Evolutionary conservation across 179 eudicot species (phyloP).

Genomic region (Vitellaria paradoxa): DNA sequence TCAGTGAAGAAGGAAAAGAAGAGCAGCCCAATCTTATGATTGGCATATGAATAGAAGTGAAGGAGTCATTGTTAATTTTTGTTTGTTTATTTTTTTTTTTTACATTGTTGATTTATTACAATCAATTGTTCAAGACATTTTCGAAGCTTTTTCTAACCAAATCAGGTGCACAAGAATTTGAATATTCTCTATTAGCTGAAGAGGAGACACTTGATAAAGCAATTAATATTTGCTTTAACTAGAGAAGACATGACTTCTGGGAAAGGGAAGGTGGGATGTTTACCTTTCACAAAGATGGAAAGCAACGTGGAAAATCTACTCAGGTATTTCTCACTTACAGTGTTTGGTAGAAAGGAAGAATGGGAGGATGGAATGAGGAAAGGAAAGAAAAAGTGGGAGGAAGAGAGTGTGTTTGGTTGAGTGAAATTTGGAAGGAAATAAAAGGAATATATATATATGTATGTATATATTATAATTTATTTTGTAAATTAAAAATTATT

Average conservation of each 20-base stretch:
- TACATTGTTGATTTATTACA: background rate
- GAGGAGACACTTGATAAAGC: conserved; percentile 7
- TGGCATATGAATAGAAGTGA: conserved; percentile 1
- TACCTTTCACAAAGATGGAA: background rate
- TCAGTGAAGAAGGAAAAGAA: conserved; percentile 47
- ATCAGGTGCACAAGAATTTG: conserved; percentile 8
- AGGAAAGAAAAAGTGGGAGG: too few relatives aligned
- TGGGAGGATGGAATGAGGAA: too few relatives aligned
- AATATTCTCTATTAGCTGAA: background rate
- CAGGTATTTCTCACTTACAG: background rate
- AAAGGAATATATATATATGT: too few relatives aligned
- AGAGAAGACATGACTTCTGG: conserved; percentile 1
- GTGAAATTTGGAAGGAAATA: too few relatives aligned
- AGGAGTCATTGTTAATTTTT: background rate
- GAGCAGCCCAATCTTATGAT: conserved; percentile 1
- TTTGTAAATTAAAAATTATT: too few relatives aligned
- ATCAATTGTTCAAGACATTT: background rate
- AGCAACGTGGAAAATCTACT: background rate
- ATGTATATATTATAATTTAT: too few relatives aligned
- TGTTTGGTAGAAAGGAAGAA: too few relatives aligned
- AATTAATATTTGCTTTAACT: background rate
- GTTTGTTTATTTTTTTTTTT: background rate
- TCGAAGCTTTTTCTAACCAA: conserved; percentile 8
- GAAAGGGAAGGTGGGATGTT: background rate
- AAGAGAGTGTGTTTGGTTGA: too few relatives aligned